phyloP scores from a whole-genome alignment of 2,329 filamentous ascomycete genomes.

The Exophiala bonariae region DNA sequence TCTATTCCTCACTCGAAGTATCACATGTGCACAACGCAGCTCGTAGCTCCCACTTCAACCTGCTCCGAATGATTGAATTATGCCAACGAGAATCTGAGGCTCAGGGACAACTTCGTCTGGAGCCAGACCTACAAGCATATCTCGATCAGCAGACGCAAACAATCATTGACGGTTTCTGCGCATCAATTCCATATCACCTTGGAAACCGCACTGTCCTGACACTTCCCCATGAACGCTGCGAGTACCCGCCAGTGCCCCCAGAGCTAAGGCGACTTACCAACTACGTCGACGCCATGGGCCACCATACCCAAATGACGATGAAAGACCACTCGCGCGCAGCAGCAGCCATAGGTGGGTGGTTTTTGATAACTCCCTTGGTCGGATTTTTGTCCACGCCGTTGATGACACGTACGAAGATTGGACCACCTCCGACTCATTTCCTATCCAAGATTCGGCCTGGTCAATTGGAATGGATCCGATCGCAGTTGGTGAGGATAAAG shows the following conservation, averaged over 20 bases:
- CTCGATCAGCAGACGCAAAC: conserved; percentile 20
- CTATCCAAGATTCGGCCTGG: conserved; percentile 14
- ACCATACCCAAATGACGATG: conserved; percentile 19
- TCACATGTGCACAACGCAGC: conserved; percentile 19
- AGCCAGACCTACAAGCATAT: conserved; percentile 7
- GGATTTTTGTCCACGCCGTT: conserved; percentile 7
- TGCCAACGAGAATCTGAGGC: conserved; percentile 7
- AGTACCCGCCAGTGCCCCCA: conserved; percentile 18
- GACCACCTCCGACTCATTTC: conserved; percentile 5
- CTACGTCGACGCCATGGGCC: conserved; percentile 21
- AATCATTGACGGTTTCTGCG: conserved; percentile 27
- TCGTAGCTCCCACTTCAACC: conserved; percentile 13
- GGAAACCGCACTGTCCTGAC: conserved; percentile 25
- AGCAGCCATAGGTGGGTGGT: conserved; percentile 22
- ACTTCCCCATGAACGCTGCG: conserved; percentile 16
- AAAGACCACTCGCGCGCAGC: conserved; percentile 21
- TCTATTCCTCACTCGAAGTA: conserved; percentile 21
- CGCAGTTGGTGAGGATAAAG: conserved; percentile 17
- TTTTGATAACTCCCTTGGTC: conserved; percentile 17
- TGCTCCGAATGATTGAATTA: conserved; percentile 15
- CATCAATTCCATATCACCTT: conserved; percentile 29
- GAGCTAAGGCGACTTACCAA: conserved; percentile 16
- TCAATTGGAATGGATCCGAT: conserved; percentile 16
- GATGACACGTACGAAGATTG: background rate
- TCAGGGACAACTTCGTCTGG: conserved; percentile 7